These are phyloP conservation scores for Veloboletus limbatus DNA, from an alignment of 1,284 basidiomycete species.

Conservation along the genomic window DNA sequence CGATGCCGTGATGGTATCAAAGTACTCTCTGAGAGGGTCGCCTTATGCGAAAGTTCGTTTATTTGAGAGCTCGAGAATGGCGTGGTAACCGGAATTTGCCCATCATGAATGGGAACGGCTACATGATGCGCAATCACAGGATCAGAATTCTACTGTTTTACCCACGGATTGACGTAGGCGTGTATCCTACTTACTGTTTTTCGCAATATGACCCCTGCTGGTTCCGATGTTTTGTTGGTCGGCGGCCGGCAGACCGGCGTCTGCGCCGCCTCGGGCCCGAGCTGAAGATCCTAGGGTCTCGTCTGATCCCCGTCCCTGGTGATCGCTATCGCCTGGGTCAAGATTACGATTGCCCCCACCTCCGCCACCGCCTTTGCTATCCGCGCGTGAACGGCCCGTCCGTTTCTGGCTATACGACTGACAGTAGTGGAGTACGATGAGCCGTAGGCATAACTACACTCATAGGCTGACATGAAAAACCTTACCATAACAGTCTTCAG, in stretches of 20 bases:
- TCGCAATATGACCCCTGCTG: conserved; percentile 20
- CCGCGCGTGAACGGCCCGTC: conserved; percentile 50
- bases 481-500: conserved; percentile 75
- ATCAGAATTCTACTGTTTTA: conserved; percentile 30
- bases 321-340: conserved; percentile 41
- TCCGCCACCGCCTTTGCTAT: conserved; percentile 49
- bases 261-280: conserved; percentile 48
- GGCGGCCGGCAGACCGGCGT: conserved; percentile 26
- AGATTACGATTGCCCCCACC: conserved; percentile 41
- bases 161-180: conserved; percentile 15
- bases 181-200: conserved; percentile 30
- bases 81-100: conserved; percentile 15
- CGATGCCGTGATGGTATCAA: conserved; percentile 18
- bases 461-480: conserved; percentile 10
- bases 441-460: conserved; percentile 6
- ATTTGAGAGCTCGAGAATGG: conserved; percentile 16
- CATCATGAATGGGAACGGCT: conserved; percentile 24
- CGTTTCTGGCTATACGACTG: conserved; percentile 71
- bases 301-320: conserved; percentile 36
- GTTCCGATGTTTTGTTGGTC: conserved; percentile 26
- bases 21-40: conserved; percentile 27
- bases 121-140: conserved; percentile 12
- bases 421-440: conserved; percentile 13
- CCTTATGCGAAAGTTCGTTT: conserved; percentile 21
- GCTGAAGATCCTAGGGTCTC: conserved; percentile 39